Percentiles rank a stretch among this genome's conserved stretches.
Evolutionary conservation across 176 grass and related monocot species (phyloP).

Genomic region (Oryza meridionalis): DNA sequence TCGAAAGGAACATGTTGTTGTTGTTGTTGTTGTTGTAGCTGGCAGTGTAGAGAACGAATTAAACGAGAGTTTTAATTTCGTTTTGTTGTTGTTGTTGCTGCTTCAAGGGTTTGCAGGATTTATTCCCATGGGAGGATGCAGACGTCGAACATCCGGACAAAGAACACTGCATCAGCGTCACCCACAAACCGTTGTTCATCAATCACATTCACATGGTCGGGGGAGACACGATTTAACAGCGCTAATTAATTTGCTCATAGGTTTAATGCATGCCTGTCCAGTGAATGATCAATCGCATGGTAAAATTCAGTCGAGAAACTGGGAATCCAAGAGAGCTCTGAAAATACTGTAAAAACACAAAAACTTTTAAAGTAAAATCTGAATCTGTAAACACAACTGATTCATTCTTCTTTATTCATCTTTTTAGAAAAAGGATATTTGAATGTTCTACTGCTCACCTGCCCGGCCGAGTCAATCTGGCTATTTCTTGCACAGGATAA

Average conservation of each 20-base stretch:
- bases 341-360: neutral
- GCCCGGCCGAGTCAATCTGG: neutral
- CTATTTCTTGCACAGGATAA: neutral
- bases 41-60: neutral
- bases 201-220: neutral
- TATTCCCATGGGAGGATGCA: neutral
- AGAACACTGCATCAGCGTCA: neutral
- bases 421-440: neutral
- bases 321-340: neutral
- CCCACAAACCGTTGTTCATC: neutral
- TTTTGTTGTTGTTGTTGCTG: neutral
- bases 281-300: neutral
- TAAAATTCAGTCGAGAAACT: neutral
- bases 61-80: neutral
- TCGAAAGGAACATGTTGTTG: neutral
- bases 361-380: neutral
- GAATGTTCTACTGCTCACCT: constrained; percentile 35
- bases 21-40: neutral
- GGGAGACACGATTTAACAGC: neutral
- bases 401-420: neutral
- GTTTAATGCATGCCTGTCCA: neutral
- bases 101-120: neutral
- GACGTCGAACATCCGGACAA: neutral
- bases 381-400: neutral
- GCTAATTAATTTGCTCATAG: neutral